Base-by-base conservation (phyloP, 2,329 filamentous ascomycete genomes). In the Calonectria naviculata region DNA sequence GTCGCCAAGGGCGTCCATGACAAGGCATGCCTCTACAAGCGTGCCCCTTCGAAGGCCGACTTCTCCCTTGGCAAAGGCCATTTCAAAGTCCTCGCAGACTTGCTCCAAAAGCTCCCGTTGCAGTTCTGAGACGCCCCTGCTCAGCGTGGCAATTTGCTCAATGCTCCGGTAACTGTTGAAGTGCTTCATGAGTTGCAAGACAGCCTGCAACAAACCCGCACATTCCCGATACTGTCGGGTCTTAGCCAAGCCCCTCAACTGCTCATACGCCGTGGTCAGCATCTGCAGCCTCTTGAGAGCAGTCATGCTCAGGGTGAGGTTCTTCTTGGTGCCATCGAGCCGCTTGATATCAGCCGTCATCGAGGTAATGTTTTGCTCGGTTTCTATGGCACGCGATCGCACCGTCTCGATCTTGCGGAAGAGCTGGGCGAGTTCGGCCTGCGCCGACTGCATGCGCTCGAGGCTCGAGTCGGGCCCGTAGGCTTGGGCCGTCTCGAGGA, bases 301-400 rank as follows among this genome's bases (percentile, higher is more conserved):
- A 49, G 97, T 99, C 97, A 99, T 99, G 75, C 95, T 98, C 65
- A 97, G 89, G 12, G 97, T 98, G 72, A 99, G 88, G 84, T 99
- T 99, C 83, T 93, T 93, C 87, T 99, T 99, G 42, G 97, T 98
- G 83, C 94, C 94, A 84, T 99, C 97, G 74, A 99, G 89, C 76
- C 96, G 92, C 86, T 99, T 99, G 83, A 99, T 99, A 80, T 99
- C 97, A 70, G 97, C 95, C 72, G 97, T 99, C 97, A 99, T 99
- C 76, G 95, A 95, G 56, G 96, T 98, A 81, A 99, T 99, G 75
- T 95, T 93, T 82, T 95, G 93, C 84, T 99, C 97, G 24, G 97
- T 98, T 87, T 95, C 92, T 78, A 97, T 90, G 42, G 97, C 97
- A 64, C 96, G 92, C 78, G 93, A 93, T 67, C 95, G 94, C 67